phyloP scores from a whole-genome alignment of 345 rosid species.

The Eucalyptus paniculata region DNA sequence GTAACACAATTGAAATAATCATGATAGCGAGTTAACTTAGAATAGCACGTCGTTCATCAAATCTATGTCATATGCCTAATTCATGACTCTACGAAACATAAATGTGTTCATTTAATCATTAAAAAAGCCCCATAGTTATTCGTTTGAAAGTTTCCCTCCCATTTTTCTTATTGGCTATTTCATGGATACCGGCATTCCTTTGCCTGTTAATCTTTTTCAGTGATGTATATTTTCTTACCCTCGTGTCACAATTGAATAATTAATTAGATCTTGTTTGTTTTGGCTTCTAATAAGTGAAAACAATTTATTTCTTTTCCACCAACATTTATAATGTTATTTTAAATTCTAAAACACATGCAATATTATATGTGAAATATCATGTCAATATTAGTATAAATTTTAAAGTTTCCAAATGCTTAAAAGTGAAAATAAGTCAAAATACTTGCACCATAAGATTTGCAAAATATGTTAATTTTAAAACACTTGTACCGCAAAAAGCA shows the following conservation, averaged over 20 bases:
- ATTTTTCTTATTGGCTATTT: neutral
- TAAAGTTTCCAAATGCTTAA: neutral
- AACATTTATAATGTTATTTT: neutral
- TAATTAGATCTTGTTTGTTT: neutral
- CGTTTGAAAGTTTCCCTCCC: neutral
- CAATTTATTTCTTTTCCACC: neutral
- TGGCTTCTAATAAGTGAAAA: neutral
- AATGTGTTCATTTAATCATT: neutral
- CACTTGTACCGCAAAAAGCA: neutral
- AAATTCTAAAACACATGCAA: neutral
- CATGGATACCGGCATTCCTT: neutral
- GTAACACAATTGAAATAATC: neutral
- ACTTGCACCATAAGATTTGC: neutral
- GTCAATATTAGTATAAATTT: neutral
- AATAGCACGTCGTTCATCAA: neutral
- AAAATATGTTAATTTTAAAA: neutral
- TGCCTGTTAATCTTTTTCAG: neutral
- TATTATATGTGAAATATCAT: neutral
- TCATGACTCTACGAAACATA: neutral
- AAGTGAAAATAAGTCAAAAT: neutral
- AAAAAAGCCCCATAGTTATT: neutral
- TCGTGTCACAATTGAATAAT: neutral
- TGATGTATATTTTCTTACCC: neutral
- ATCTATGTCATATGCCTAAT: neutral
- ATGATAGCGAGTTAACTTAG: neutral